These are phyloP conservation scores for Falciphora oryzae DNA, from an alignment of 2,329 filamentous ascomycete genomes.

Conservation along the genomic window DNA sequence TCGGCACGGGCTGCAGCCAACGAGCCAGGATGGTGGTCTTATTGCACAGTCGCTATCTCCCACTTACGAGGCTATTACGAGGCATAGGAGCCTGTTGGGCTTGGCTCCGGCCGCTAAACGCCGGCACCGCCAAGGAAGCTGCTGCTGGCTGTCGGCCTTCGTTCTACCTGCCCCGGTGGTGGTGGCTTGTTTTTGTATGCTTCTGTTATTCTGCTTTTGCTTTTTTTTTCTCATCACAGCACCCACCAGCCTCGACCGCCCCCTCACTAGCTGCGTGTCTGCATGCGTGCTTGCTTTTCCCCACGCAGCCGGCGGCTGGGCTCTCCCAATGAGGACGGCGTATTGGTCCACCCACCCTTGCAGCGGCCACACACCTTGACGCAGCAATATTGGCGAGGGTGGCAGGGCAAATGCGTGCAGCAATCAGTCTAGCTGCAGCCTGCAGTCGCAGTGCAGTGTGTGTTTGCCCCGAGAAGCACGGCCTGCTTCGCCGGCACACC, in stretches of 20 bases:
- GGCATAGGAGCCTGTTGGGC: not conserved
- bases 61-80: not conserved
- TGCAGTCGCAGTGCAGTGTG: not conserved
- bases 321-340: not conserved
- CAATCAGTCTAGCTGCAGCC: not conserved
- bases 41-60: not conserved
- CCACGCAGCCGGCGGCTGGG: not conserved
- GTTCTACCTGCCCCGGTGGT: no score
- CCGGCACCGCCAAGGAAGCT: no score
- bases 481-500: no score
- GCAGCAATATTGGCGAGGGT: no score
- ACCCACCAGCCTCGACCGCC: not conserved
- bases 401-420: no score
- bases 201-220: no score
- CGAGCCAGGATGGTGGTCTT: not conserved
- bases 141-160: no score
- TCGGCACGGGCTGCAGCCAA: not conserved
- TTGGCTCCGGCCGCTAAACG: not conserved
- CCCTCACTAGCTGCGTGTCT: not conserved
- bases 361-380: not conserved
- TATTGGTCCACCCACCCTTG: not conserved
- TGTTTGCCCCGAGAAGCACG: not conserved
- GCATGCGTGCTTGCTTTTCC: not conserved
- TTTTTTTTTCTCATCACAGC: not conserved
- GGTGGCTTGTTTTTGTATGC: no score